These are phyloP conservation scores for Biscutella laevigata DNA, from an alignment of 441 rosid species.

Conservation along the genomic window DNA sequence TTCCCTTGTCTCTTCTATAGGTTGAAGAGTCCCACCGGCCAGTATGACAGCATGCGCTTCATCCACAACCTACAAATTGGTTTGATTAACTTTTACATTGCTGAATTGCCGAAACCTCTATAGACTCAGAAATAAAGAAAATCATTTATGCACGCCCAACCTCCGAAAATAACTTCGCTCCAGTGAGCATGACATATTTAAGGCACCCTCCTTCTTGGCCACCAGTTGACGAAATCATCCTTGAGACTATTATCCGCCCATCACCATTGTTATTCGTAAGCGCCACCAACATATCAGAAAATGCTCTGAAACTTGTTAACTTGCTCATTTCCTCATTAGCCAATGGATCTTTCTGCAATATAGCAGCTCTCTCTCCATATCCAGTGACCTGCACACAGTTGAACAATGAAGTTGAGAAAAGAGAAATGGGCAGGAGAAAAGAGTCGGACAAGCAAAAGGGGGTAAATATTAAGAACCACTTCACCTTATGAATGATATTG, in stretches of 20 bases:
- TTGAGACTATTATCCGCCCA: constrained; percentile 86
- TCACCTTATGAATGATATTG: constrained; percentile 84
- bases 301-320: constrained; percentile 65
- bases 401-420: constrained; percentile 6
- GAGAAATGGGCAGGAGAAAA: constrained; percentile 10
- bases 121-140: background rate
- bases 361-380: constrained; percentile 55
- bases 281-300: constrained; percentile 57
- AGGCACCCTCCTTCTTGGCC: constrained; percentile 53
- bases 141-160: constrained; percentile 31
- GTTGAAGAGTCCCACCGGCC: constrained; percentile 97
- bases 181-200: constrained; percentile 90
- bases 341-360: constrained; percentile 35
- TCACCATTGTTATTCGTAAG: constrained; percentile 75
- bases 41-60: constrained; percentile 79
- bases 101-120: background rate
- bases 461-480: constrained; percentile 9
- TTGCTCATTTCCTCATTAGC: constrained; percentile 44
- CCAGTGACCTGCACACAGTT: constrained; percentile 54
- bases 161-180: constrained; percentile 83
- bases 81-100: constrained; percentile 11
- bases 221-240: constrained; percentile 31
- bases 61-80: constrained; percentile 52
- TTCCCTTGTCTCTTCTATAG: constrained; percentile 91
- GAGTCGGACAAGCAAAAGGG: constrained; percentile 1